Conservation (phyloP, 1,284 basidiomycete genomes). For the Puccinia hordei region DNA sequence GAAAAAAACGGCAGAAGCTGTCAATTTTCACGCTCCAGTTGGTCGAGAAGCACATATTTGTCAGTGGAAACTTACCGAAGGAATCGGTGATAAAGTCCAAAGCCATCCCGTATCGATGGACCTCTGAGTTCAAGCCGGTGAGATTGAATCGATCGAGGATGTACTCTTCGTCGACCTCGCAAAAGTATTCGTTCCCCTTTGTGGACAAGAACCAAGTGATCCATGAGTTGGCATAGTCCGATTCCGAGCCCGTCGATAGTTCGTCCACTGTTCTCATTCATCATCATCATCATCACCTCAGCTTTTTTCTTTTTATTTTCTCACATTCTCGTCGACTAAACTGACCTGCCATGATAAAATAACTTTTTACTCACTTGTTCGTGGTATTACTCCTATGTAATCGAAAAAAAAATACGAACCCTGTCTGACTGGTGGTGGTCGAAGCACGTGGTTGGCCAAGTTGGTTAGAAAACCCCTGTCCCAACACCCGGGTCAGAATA, state of each 20-base stretch:
- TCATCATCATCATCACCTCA: no score
- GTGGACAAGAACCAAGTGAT: conserved; percentile 98
- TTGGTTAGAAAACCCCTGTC: no score
- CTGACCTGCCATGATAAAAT: no score
- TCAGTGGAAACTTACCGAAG: conserved; percentile 66
- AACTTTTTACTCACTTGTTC: no score
- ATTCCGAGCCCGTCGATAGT: conserved; percentile 79
- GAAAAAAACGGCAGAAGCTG: conserved; percentile 42
- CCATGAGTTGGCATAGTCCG: conserved; percentile 84
- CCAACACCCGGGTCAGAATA: no score
- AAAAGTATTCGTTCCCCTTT: conserved; percentile 87
- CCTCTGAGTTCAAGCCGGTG: conserved; percentile 93
- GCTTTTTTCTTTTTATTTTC: background rate
- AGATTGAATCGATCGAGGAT: conserved; percentile 98
- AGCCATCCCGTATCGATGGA: conserved; percentile 89
- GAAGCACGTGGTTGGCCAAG: no score
- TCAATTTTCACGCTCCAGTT: no score
- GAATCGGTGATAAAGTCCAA: conserved; percentile 90
- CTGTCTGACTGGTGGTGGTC: no score
- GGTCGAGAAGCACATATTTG: no score
- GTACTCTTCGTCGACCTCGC: conserved; percentile 98
- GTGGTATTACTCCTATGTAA: no score
- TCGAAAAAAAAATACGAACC: no score
- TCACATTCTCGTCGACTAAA: no score
- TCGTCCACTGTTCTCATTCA: conserved; percentile 69